A percentile compares a stretch with the other conserved stretches of the same genome.
phyloP scores from a whole-genome alignment of 345 rosid species.

The Trapa bicornis region DNA sequence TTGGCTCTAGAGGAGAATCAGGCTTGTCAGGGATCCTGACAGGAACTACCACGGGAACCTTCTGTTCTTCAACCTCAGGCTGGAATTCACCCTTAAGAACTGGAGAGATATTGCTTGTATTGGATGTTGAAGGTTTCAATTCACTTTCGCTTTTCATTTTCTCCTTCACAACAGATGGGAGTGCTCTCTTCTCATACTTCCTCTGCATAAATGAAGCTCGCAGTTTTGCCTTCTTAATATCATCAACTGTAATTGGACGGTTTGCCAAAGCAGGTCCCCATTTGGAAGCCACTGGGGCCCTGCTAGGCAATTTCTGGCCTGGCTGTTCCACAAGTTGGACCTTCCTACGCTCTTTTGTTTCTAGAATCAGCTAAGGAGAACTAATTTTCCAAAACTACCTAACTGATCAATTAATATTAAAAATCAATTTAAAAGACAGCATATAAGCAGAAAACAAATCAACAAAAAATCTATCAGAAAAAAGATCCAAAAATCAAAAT shows the following conservation, averaged over 20 bases:
- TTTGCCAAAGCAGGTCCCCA: conserved; percentile 29
- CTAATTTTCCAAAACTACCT: neutral
- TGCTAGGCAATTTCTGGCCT: conserved; percentile 66
- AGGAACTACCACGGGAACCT: neutral
- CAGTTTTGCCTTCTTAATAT: conserved; percentile 94
- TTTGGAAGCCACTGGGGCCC: conserved; percentile 52
- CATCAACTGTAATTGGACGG: conserved; percentile 98
- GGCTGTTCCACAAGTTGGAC: conserved; percentile 96
- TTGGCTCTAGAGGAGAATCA: conserved; percentile 19
- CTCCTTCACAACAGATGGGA: conserved; percentile 30
- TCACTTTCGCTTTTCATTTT: conserved; percentile 30
- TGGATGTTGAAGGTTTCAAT: conserved; percentile 24
- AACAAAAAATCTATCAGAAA: neutral
- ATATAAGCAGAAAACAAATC: neutral
- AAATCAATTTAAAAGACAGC: neutral
- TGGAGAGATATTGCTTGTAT: conserved; percentile 16
- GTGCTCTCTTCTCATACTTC: conserved; percentile 49
- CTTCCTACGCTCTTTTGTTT: conserved; percentile 81
- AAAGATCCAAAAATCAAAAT: neutral
- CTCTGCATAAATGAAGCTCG: conserved; percentile 75
- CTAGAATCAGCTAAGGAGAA: conserved; percentile 60
- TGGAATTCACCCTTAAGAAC: conserved; percentile 18
- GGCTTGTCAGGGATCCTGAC: conserved; percentile 9
- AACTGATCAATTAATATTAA: neutral
- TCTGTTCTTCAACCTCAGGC: conserved; percentile 33